Evolutionary conservation across 1,284 basidiomycete genomes (phyloP), one percentile per base, ranked within the genome.

Genomic region (Trichosporon sp.): DNA sequence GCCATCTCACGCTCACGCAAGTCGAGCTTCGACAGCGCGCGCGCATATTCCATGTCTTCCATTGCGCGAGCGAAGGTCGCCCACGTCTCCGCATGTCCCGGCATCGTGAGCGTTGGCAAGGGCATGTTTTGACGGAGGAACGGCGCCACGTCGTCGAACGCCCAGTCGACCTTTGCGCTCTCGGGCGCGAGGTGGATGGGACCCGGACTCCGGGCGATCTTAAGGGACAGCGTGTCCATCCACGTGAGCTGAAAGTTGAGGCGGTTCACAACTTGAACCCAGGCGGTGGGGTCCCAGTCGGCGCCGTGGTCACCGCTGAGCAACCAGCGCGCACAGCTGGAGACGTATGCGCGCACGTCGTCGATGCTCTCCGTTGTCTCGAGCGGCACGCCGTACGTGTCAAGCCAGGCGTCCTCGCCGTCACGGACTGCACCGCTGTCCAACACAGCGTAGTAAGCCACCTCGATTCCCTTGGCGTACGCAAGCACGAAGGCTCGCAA

Each of bases 351-450:
- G 1, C 91, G 69, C n/a, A 91, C 83, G 64, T 87, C 86, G 65
- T 86, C 85, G 3, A 88, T 85, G n/a, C 88, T 86, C 32, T 90
- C 83, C 1, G 86, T 86, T 80, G 95, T 92, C 23, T 89, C 84
- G n/a, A 95, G 83, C 0, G 89, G 89, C 0, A 93, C 85, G 21
- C 93, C 92, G 75, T 89, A 91, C 83, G 94, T 93, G 74, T 95
- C 93, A 68, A 89, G 87, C 78, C 92, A 90, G 87, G 90, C 92
- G 77, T 95, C 94, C 85, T 97, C 94, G 66, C 88, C 92, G 83
- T 96, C 93, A 68, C 89, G 84, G 18, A 94, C 86, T 67, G 88
- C 85, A 5, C 60, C 60, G 1, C 44, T 58, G n/a, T 70, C 65
- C 21, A 86, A 85, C 13, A 97, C 83, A 77, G 95, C 92, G 70